Percentiles rank a stretch among this genome's conserved stretches.
Conservation (phyloP, 257 asterid species). For the Nyctanthes arbortristis region DNA sequence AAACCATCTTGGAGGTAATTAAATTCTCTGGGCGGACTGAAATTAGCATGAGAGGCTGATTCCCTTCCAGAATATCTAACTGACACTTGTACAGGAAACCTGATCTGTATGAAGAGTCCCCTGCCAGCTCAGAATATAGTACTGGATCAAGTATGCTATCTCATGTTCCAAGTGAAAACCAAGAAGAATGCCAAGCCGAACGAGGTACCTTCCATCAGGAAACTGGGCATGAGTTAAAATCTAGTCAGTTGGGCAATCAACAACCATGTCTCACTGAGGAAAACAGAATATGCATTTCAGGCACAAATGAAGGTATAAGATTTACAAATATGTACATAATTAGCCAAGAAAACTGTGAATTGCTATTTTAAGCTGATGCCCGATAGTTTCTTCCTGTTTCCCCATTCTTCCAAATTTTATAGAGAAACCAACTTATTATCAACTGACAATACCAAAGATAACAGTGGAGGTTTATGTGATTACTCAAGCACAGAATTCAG, state of each 20-base stretch:
- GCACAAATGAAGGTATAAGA: conserved; percentile 45
- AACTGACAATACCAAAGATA: conserved; percentile 32
- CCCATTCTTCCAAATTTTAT: conserved; percentile 8
- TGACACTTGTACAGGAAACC: conserved; percentile 55
- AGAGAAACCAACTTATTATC: conserved; percentile 40
- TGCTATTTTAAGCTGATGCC: conserved; percentile 25
- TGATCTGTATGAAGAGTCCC: conserved; percentile 58
- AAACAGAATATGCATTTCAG: conserved; percentile 37
- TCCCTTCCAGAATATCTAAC: conserved; percentile 33
- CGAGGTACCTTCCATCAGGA: conserved; percentile 40
- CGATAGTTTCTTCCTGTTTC: neutral
- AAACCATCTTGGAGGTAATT: conserved; percentile 70
- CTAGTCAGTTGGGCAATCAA: conserved; percentile 44
- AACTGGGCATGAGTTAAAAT: conserved; percentile 38
- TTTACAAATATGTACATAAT: conserved; percentile 5
- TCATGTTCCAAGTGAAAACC: conserved; percentile 39
- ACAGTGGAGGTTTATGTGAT: conserved; percentile 41
- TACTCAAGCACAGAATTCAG: conserved; percentile 52
- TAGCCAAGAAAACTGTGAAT: conserved; percentile 5
- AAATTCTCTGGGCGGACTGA: conserved; percentile 7
- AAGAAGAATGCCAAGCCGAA: conserved; percentile 55
- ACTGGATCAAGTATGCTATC: conserved; percentile 70
- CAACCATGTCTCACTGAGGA: conserved; percentile 45
- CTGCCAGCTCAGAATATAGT: conserved; percentile 84
- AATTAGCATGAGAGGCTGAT: conserved; percentile 12